Percentiles rank a stretch among this genome's conserved stretches.
These are phyloP conservation scores for Geranomyces variabilis DNA, from an alignment of 192 early-diverging fungal species.

Conservation along the genomic window DNA sequence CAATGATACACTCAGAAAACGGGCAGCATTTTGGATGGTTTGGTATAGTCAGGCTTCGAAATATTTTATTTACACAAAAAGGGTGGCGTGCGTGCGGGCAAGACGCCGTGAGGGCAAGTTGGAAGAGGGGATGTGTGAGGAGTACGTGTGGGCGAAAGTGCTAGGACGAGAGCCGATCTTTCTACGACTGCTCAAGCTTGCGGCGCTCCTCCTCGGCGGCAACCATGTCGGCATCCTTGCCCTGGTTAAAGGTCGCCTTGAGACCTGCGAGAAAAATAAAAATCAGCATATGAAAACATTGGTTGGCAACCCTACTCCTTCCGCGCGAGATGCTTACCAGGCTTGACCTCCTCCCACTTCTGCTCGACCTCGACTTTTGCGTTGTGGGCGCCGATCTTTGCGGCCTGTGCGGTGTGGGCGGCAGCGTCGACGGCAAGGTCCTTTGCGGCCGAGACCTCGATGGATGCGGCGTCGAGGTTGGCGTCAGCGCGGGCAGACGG, in stretches of 20 bases:
- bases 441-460: constrained; percentile 22
- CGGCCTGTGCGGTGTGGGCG: constrained; percentile 15
- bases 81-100: too few species aligned
- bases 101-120: too few species aligned
- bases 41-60: too few species aligned
- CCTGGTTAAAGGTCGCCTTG: constrained; percentile 33
- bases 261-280: neutral
- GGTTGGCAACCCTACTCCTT: too few species aligned
- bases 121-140: too few species aligned
- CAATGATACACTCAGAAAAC: too few species aligned
- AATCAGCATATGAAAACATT: neutral
- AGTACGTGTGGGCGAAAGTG: too few species aligned
- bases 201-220: constrained; percentile 28
- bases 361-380: constrained; percentile 24
- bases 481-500: neutral
- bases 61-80: too few species aligned
- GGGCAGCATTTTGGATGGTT: too few species aligned
- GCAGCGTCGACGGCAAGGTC: constrained; percentile 25
- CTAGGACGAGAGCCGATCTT: too few species aligned
- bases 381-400: constrained; percentile 22
- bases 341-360: constrained; percentile 34
- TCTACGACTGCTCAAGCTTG: constrained; percentile 3
- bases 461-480: constrained; percentile 13
- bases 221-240: constrained; percentile 32
- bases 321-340: constrained; percentile 20